These are phyloP conservation scores for Trichoderma pleuroti DNA, from an alignment of 2,329 filamentous ascomycete genomes.

Conservation along the genomic window DNA sequence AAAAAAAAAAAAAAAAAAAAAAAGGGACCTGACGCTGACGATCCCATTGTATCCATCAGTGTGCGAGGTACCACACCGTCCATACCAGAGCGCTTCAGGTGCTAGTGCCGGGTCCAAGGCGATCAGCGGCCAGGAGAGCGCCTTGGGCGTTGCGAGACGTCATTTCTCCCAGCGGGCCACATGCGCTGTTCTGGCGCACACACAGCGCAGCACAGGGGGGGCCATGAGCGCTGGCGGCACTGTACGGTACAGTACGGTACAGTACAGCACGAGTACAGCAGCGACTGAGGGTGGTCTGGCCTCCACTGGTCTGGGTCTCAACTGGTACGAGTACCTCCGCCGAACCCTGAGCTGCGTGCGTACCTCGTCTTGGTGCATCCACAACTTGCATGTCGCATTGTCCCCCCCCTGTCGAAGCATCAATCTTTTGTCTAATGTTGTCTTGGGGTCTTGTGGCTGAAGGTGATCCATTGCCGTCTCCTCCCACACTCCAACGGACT, in stretches of 20 bases:
- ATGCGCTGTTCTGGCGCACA: not conserved
- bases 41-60: not conserved
- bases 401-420: not conserved
- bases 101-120: not conserved
- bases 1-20: not conserved
- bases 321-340: no score
- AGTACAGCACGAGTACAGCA: no score
- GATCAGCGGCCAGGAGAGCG: constrained; percentile 4
- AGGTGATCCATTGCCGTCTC: not conserved
- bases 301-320: no score
- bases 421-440: no score
- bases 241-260: not conserved
- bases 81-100: not conserved
- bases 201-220: not conserved
- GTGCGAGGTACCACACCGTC: no score
- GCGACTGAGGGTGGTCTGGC: not conserved
- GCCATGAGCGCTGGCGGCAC: not conserved
- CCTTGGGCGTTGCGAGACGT: not conserved
- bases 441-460: not conserved
- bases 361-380: not conserved
- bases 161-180: not conserved
- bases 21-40: not conserved
- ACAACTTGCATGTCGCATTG: not conserved
- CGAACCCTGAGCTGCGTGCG: not conserved
- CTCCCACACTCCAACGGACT: no score